phyloP scores from a whole-genome alignment of 495 filamentous ascomycete genomes.

The Endocarpon pusillum region DNA sequence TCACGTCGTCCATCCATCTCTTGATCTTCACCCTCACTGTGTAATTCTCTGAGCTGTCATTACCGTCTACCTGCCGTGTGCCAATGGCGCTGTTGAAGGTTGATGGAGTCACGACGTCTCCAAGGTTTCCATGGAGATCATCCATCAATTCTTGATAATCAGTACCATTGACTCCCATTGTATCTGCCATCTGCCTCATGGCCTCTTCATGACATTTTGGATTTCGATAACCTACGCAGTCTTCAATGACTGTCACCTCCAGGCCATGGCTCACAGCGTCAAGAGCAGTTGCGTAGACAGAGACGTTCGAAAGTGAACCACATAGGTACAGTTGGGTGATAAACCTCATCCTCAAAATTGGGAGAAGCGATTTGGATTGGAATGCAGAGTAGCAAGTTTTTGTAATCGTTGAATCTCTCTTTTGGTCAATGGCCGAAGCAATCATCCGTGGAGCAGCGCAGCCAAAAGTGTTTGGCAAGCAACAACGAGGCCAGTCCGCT shows the following conservation, averaged over 20 bases:
- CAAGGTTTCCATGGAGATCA: conserved; percentile 20
- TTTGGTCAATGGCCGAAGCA: conserved; percentile 32
- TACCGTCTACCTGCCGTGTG: not conserved
- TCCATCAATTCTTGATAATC: conserved; percentile 40
- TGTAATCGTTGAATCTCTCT: conserved; percentile 48
- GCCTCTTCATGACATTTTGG: conserved; percentile 57
- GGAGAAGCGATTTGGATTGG: conserved; percentile 49
- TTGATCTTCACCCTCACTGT: not conserved
- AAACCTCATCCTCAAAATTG: conserved; percentile 54
- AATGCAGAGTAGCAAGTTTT: conserved; percentile 88
- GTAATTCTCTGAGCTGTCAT: not conserved
- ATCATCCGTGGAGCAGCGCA: conserved; percentile 48
- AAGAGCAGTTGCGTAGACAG: conserved; percentile 80
- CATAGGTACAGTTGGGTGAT: conserved; percentile 87
- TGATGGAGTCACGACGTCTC: not conserved
- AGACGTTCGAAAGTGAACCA: conserved; percentile 74
- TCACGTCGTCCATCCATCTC: not conserved
- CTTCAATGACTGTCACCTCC: conserved; percentile 66
- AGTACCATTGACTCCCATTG: conserved; percentile 53
- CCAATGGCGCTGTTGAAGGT: not conserved
- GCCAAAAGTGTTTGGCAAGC: conserved; percentile 41
- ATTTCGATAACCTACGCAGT: conserved; percentile 75
- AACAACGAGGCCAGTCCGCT: conserved; percentile 37
- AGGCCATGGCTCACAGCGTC: conserved; percentile 82
- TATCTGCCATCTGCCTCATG: conserved; percentile 54